phyloP scores from a whole-genome alignment of 2,329 filamentous ascomycete species.

The Leptosphaerulina australis region DNA sequence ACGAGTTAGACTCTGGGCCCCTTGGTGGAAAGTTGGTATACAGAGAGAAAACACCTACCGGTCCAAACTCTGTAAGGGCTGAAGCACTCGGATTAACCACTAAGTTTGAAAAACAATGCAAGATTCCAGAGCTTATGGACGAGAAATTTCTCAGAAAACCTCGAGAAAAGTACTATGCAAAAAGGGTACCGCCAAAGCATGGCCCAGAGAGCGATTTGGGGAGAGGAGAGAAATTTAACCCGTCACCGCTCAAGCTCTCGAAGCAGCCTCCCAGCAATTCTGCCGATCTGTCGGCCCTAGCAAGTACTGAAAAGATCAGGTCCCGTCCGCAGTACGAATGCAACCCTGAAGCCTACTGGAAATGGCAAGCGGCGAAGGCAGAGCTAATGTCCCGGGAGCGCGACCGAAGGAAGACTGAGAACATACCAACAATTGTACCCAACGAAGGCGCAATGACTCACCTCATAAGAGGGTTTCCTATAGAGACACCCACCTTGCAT shows the following conservation, averaged over 20 bases:
- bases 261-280: neutral
- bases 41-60: conserved; percentile 2
- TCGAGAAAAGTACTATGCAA: neutral
- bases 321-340: neutral
- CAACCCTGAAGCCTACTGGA: conserved; percentile 4
- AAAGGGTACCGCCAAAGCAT: neutral
- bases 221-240: neutral
- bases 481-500: neutral
- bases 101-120: neutral
- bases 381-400: neutral
- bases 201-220: neutral
- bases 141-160: neutral
- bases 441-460: neutral
- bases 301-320: neutral
- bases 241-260: neutral
- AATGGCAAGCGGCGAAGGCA: conserved; percentile 2
- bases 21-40: conserved; percentile 2
- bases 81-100: neutral
- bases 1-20: neutral
- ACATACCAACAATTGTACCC: neutral
- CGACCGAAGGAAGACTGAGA: neutral
- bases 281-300: neutral
- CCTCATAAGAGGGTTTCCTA: neutral
- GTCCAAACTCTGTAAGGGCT: neutral
- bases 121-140: neutral